phyloP scores from a whole-genome alignment of 2,329 filamentous ascomycete genomes.

The Hypoxylon sp. region DNA sequence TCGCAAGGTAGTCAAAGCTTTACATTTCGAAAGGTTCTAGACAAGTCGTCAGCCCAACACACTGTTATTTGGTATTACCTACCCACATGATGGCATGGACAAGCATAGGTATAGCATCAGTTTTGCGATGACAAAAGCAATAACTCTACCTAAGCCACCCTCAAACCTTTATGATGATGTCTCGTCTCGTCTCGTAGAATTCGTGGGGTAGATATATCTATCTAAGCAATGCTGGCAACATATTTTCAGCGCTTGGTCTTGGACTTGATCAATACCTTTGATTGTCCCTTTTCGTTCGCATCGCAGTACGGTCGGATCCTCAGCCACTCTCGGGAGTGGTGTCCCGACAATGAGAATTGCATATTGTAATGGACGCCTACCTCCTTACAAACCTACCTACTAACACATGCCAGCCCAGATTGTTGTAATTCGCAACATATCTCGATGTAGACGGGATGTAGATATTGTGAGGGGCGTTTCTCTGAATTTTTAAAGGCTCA shows the following conservation, averaged over 20 bases:
- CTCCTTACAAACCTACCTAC: not conserved
- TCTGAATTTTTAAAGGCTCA: not conserved
- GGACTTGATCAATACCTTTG: not conserved
- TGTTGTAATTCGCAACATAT: not conserved
- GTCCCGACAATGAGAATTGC: conserved; percentile 18
- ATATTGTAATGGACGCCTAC: conserved; percentile 11
- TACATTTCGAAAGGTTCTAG: conserved; percentile 36
- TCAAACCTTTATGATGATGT: not conserved
- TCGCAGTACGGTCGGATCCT: not conserved
- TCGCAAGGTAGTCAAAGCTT: conserved; percentile 22
- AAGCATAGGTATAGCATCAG: conserved; percentile 21
- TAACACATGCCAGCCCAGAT: conserved; percentile 11
- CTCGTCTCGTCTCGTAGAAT: too few relatives aligned
- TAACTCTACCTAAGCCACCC: not conserved
- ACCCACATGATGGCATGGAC: conserved; percentile 15
- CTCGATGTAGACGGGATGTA: not conserved
- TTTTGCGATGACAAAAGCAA: conserved; percentile 17
- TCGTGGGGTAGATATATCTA: too few relatives aligned
- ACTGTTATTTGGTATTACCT: conserved; percentile 25
- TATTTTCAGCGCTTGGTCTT: not conserved
- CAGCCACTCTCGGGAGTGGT: conserved; percentile 4
- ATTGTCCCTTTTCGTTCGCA: not conserved
- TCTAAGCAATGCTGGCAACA: not conserved
- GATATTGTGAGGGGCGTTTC: not conserved
- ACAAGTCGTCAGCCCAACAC: conserved; percentile 31